A percentile compares a stretch with the other conserved stretches of the same genome.
Conservation (phyloP, 352 stramenopile genomes). For the Globisporangium parvum region DNA sequence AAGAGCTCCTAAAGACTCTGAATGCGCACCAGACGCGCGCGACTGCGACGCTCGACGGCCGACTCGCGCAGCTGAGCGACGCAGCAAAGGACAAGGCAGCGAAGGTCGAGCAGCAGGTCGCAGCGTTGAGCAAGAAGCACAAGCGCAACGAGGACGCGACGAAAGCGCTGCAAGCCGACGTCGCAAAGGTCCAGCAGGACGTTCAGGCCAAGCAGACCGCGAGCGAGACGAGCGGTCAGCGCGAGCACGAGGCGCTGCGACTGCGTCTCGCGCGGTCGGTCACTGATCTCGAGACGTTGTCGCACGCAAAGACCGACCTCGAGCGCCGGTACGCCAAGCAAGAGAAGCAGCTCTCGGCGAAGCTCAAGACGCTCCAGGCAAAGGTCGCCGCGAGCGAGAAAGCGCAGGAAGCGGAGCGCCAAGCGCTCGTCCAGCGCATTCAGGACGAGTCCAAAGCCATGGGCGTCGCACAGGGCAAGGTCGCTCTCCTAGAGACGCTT, state of each 20-base stretch:
- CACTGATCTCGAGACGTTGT: conserved; percentile 37
- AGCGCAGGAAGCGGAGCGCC: conserved; percentile 38
- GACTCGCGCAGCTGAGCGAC: conserved; percentile 33
- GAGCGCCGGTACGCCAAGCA: conserved; percentile 39
- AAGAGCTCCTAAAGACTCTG: conserved; percentile 51
- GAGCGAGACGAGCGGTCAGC: conserved; percentile 16
- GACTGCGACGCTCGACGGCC: conserved; percentile 43
- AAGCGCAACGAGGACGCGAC: conserved; percentile 51
- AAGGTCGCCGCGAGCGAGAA: conserved; percentile 42
- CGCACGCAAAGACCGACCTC: conserved; percentile 35
- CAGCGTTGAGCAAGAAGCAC: conserved; percentile 42
- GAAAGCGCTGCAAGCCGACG: conserved; percentile 32
- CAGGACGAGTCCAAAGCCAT: conserved; percentile 62
- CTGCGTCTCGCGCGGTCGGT: conserved; percentile 45
- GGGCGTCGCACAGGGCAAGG: conserved; percentile 57
- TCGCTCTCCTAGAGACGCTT: conserved; percentile 48
- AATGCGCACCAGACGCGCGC: conserved; percentile 44
- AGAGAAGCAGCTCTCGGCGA: conserved; percentile 42
- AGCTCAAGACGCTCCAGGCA: conserved; percentile 42
- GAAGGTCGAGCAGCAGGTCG: conserved; percentile 49
- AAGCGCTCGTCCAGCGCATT: conserved; percentile 47
- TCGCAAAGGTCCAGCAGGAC: conserved; percentile 39
- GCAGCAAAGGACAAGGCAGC: conserved; percentile 37
- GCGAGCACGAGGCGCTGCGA: conserved; percentile 33
- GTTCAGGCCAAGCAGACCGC: conserved; percentile 19